Evolutionary conservation across 192 early-diverging fungal species (phyloP).

Genomic region (Entomortierella beljakovae): DNA sequence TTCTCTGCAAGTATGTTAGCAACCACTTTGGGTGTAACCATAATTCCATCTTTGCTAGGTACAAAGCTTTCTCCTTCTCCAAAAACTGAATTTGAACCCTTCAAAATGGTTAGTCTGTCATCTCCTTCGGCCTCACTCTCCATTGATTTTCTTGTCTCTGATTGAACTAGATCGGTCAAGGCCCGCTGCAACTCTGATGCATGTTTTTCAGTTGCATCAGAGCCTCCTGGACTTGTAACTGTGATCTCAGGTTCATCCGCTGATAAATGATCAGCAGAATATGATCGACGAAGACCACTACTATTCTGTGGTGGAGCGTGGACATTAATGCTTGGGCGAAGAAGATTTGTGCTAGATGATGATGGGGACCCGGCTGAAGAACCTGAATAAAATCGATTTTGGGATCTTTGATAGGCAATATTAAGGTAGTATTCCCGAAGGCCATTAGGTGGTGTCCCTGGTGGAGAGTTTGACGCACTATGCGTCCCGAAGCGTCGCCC

Average conservation of each 20-base stretch:
- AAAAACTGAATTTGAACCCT: constrained; percentile 6
- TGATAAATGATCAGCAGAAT: constrained; percentile 33
- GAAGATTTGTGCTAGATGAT: neutral
- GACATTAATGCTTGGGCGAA: constrained; percentile 26
- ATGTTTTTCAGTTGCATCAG: constrained; percentile 41
- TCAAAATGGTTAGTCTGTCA: constrained; percentile 34
- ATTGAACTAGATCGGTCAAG: constrained; percentile 32
- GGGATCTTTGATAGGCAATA: constrained; percentile 28
- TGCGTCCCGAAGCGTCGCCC: constrained; percentile 13
- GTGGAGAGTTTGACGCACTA: constrained; percentile 45
- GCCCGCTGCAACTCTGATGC: constrained; percentile 31
- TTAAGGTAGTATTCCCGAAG: constrained; percentile 45
- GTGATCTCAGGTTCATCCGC: constrained; percentile 43
- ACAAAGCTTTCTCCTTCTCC: neutral
- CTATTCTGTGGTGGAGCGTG: constrained; percentile 8
- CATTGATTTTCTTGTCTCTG: constrained; percentile 8
- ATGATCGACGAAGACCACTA: constrained; percentile 18
- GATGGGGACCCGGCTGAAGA: constrained; percentile 7
- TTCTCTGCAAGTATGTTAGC: constrained; percentile 22
- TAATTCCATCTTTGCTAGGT: constrained; percentile 15
- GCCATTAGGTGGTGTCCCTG: constrained; percentile 50
- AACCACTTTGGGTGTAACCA: constrained; percentile 34
- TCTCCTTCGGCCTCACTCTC: constrained; percentile 9
- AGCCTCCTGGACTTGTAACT: constrained; percentile 44
- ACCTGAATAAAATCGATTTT: constrained; percentile 12